Evolutionary conservation across 2,329 filamentous ascomycete species (phyloP), one percentile per base, ranked within the genome.

Genomic region (Stagonosporopsis tanaceti): DNA sequence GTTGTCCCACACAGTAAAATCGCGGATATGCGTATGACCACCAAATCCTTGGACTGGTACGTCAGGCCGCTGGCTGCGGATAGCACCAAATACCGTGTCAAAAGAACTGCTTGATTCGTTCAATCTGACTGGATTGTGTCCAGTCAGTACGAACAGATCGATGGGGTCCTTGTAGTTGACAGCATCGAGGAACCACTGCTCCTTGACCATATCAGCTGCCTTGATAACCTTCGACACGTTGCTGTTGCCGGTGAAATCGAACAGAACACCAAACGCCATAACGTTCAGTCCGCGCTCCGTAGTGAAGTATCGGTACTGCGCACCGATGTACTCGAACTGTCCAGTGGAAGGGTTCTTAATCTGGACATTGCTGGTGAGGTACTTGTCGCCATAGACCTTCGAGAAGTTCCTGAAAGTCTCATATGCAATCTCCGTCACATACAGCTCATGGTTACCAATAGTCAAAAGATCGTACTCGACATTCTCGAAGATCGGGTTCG

Each of bases 21-120:
- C 87, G 15, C 88, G 84, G 58, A 88, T 83, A 67, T 89, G 87
- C 35, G 79, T 83, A 73, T 89, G 87, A 9, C 87, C 87, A 20
- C 87, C 87, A 62, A 90, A 87, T 50, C 86, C 81, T 70, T 89
- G 86, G 44, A 90, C 83, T 0, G 87, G 87, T 1, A 82, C 84
- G 14, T 82, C 76, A 1, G 85, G 83, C 50, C 83, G 82, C 17
- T 81, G 74, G 11, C 79, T 78, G 15, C 87, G 83, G 62, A 90
- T 89, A 28, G 85, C 82, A 40, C 84, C 78, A 63, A 84, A 83
- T 14, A 90, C 83, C 0, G 77, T 78, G 2, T 76, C 71, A 59
- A 82, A 78, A 5, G 78, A 79, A 47, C 75, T 78, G 34, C 74
- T 78, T 65, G 79, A 82, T 20, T 74, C 78, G 6, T 70, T 75